phyloP scores from a whole-genome alignment of 2,329 filamentous ascomycete genomes.

The Colletotrichum sidae region DNA sequence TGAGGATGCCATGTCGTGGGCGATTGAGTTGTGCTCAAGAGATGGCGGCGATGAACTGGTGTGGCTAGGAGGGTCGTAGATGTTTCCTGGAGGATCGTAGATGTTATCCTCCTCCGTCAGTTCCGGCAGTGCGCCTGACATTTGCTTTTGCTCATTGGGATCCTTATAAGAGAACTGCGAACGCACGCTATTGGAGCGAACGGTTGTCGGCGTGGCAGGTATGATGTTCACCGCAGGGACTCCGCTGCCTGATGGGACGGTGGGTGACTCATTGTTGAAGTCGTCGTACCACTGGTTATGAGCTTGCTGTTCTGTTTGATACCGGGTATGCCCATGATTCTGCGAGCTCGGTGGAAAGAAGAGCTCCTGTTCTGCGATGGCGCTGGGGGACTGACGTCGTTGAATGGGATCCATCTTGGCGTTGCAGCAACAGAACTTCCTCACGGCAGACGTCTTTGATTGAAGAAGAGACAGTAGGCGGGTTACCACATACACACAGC shows the following conservation, averaged over 20 bases:
- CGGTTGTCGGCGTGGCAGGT: conserved; percentile 31
- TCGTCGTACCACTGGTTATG: conserved; percentile 28
- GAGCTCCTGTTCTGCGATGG: conserved; percentile 33
- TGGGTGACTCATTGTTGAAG: conserved; percentile 29
- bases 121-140: conserved; percentile 21
- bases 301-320: conserved; percentile 21
- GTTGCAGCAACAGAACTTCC: conserved; percentile 5
- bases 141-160: conserved; percentile 19
- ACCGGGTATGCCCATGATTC: conserved; percentile 17
- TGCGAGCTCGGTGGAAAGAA: conserved; percentile 19
- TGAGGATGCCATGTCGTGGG: conserved; percentile 5
- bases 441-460: too few species aligned
- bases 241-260: conserved; percentile 23
- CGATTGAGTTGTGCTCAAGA: neutral
- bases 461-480: neutral
- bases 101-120: conserved; percentile 31
- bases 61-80: conserved; percentile 23
- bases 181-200: conserved; percentile 34
- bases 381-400: conserved; percentile 29
- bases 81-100: conserved; percentile 24
- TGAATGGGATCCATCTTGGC: conserved; percentile 28
- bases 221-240: conserved; percentile 35
- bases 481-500: neutral
- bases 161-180: conserved; percentile 28
- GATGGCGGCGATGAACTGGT: conserved; percentile 8